phyloP scores from a whole-genome alignment of 495 filamentous ascomycete genomes.

The Aspergillus biplanus region DNA sequence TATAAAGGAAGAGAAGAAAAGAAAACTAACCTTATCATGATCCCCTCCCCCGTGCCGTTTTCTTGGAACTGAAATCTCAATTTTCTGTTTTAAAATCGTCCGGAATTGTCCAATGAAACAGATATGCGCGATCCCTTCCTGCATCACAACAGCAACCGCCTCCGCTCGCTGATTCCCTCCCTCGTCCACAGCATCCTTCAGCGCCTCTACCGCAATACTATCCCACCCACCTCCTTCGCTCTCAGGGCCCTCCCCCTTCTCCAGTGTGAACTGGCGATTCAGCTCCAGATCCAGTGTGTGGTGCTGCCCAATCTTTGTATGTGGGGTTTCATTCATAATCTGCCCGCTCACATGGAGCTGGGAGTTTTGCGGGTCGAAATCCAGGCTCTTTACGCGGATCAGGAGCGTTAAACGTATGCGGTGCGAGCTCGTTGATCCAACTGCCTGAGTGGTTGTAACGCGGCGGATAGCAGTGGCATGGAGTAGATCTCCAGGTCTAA shows the following conservation, averaged over 20 bases:
- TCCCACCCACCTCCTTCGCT: conserved; percentile 78
- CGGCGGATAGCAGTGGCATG: conserved; percentile 83
- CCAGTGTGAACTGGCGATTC: conserved; percentile 82
- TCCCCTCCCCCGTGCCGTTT: conserved; percentile 68
- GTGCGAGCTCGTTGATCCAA: conserved; percentile 73
- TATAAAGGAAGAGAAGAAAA: neutral
- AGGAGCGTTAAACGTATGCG: conserved; percentile 78
- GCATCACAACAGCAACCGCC: conserved; percentile 89
- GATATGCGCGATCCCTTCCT: conserved; percentile 91
- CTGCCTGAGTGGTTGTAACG: conserved; percentile 67
- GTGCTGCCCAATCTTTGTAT: conserved; percentile 79
- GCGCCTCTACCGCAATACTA: conserved; percentile 76
- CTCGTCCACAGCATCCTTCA: conserved; percentile 78
- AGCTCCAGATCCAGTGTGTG: conserved; percentile 92
- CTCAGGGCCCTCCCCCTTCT: conserved; percentile 57
- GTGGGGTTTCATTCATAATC: conserved; percentile 80
- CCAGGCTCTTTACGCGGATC: conserved; percentile 79
- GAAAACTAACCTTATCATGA: conserved; percentile 61
- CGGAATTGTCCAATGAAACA: conserved; percentile 91
- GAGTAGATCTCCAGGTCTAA: conserved; percentile 76
- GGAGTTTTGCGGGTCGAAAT: conserved; percentile 86
- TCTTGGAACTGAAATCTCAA: conserved; percentile 81
- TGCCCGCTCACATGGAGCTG: conserved; percentile 84
- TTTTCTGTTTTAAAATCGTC: conserved; percentile 82
- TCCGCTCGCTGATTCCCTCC: conserved; percentile 71